Conservation (phyloP, 306 rosid species). For the Canavalia gladiata region DNA sequence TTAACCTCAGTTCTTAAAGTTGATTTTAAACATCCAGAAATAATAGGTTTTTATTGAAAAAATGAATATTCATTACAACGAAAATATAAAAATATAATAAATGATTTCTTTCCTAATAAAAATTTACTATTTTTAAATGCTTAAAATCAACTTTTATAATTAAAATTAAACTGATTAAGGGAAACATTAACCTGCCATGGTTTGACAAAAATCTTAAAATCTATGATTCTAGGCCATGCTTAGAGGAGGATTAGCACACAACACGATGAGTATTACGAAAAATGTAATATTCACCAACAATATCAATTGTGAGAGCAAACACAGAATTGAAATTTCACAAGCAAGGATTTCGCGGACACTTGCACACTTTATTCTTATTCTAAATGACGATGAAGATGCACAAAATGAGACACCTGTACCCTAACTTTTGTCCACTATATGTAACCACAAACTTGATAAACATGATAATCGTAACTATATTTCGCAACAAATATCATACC, state of each 20-base stretch:
- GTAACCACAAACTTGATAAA: slow-evolving; percentile 13
- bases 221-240: slow-evolving; percentile 5
- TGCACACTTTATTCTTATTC: slow-evolving; percentile 1
- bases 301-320: not conserved
- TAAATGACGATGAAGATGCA: slow-evolving; percentile 17
- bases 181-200: not conserved
- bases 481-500: slow-evolving; percentile 57
- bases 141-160: no score
- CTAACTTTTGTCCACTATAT: not conserved
- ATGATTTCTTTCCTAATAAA: no score
- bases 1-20: no score
- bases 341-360: not conserved
- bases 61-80: no score
- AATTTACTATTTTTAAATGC: no score
- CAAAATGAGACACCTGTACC: not conserved
- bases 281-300: not conserved
- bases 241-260: slow-evolving; percentile 22
- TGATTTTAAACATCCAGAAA: no score
- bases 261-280: slow-evolving; percentile 10
- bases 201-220: slow-evolving; percentile 9
- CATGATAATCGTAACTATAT: slow-evolving; percentile 1
- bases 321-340: slow-evolving; percentile 16
- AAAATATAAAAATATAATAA: no score
- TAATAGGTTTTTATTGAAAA: no score
- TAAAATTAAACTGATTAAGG: no score